phyloP scores from a whole-genome alignment of 495 filamentous ascomycete species.

The Talaromyces thailandensis region DNA sequence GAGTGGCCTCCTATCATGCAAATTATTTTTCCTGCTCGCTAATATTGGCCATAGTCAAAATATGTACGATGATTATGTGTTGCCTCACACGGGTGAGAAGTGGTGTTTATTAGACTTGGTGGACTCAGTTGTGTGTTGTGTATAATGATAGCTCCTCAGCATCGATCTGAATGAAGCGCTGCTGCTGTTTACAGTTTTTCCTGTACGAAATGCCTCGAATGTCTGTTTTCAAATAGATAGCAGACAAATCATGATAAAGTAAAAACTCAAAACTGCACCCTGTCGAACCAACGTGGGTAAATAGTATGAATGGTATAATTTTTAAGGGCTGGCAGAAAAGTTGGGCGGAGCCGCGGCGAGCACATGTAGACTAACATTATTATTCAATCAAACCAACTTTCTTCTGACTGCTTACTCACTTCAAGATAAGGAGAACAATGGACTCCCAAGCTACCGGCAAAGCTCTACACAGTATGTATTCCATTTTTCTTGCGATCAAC shows the following conservation, averaged over 20 bases:
- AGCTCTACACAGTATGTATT: slow-evolving; percentile 26
- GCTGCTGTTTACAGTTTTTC: no score
- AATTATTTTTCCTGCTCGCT: slow-evolving; percentile 14
- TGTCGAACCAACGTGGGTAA: no score
- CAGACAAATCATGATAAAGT: no score
- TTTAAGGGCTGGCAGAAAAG: no score
- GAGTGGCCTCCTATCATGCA: slow-evolving; percentile 21
- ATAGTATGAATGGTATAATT: no score
- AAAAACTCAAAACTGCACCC: no score
- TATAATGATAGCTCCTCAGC: not conserved
- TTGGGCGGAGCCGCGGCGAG: no score
- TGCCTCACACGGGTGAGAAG: not conserved
- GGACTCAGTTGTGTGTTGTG: not conserved
- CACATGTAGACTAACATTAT: no score
- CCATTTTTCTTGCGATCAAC: not conserved
- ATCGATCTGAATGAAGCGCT: not conserved
- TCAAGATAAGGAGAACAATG: slow-evolving; percentile 12
- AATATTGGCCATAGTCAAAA: slow-evolving; percentile 45
- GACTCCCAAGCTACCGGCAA: slow-evolving; percentile 29
- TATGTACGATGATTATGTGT: slow-evolving; percentile 50
- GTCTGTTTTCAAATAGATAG: no score
- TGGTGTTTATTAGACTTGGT: not conserved
- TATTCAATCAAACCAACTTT: no score
- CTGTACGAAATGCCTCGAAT: no score
- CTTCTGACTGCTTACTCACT: no score